Conservation (phyloP, 169 alveolate species). For the Plasmodium knowlesi region DNA sequence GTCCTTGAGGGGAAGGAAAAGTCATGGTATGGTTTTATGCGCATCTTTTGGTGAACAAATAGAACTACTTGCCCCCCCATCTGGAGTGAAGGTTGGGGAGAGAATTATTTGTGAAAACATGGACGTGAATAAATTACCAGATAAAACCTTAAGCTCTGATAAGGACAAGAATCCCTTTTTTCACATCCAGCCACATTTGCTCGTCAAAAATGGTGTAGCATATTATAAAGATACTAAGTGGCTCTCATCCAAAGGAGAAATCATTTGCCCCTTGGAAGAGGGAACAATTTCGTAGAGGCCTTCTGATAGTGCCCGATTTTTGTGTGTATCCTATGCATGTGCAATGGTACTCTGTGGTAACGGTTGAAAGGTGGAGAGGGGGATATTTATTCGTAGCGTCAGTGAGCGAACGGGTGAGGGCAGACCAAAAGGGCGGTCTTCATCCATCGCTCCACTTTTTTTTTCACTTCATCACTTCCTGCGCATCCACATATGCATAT, state of each 20-base stretch:
- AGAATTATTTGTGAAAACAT: slow-evolving; percentile 51
- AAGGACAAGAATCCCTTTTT: slow-evolving; percentile 64
- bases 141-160: slow-evolving; percentile 54
- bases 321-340: background rate
- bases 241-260: slow-evolving; percentile 61
- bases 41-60: slow-evolving; percentile 59
- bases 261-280: slow-evolving; percentile 23
- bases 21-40: slow-evolving; percentile 88
- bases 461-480: background rate
- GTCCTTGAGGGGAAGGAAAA: slow-evolving; percentile 85
- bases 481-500: background rate
- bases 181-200: slow-evolving; percentile 61
- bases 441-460: background rate
- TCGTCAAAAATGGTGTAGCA: slow-evolving; percentile 43
- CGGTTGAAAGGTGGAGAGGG: background rate
- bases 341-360: background rate
- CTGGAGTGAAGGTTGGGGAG: slow-evolving; percentile 57
- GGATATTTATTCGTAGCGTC: background rate
- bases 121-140: slow-evolving; percentile 33
- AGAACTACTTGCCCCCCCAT: slow-evolving; percentile 64
- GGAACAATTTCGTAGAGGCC: slow-evolving; percentile 56
- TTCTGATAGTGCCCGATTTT: background rate
- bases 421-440: background rate
- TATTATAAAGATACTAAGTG: slow-evolving; percentile 41
- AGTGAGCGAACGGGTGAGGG: background rate